Conservation (phyloP, 805 yeast genomes). For the Sugiyamaella floridensis region DNA sequence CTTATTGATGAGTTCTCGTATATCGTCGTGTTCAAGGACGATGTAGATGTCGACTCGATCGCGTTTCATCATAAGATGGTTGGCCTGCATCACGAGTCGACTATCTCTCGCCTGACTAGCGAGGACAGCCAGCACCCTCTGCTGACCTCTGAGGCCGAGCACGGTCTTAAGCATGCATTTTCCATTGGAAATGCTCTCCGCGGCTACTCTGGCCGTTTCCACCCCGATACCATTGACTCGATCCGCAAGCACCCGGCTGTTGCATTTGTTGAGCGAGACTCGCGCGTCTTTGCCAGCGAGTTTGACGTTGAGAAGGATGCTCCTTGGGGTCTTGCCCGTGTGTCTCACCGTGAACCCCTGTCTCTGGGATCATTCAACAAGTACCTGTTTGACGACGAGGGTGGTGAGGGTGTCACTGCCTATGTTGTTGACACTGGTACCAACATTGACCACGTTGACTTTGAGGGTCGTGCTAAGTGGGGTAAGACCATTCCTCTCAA, state of each 20-base stretch:
- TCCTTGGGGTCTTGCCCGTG: constrained; percentile 71
- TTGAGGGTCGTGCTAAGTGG: constrained; percentile 56
- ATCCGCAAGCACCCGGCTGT: constrained; percentile 53
- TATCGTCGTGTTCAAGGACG: constrained; percentile 77
- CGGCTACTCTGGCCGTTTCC: constrained; percentile 85
- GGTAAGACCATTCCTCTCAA: constrained; percentile 49
- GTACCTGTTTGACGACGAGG: constrained; percentile 53
- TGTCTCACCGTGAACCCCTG: constrained; percentile 58
- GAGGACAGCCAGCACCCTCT: constrained; percentile 36
- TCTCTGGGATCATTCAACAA: constrained; percentile 51
- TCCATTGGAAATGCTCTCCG: constrained; percentile 46
- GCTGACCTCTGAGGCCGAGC: constrained; percentile 9
- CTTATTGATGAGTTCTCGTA: constrained; percentile 37
- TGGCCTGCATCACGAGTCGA: constrained; percentile 32
- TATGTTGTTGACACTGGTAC: constrained; percentile 82
- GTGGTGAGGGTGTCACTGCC: constrained; percentile 60
- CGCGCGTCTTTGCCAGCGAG: constrained; percentile 44
- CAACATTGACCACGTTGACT: constrained; percentile 44
- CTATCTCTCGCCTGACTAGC: constrained; percentile 20
- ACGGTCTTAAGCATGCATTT: constrained; percentile 33
- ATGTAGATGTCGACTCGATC: constrained; percentile 45
- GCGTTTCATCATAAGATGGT: constrained; percentile 66
- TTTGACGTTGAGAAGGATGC: constrained; percentile 51
- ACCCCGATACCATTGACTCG: constrained; percentile 63
- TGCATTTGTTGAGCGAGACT: constrained; percentile 58